These are phyloP conservation scores for Rhizopogon salebrosus DNA, from an alignment of 768 basidiomycete species.

Conservation along the genomic window DNA sequence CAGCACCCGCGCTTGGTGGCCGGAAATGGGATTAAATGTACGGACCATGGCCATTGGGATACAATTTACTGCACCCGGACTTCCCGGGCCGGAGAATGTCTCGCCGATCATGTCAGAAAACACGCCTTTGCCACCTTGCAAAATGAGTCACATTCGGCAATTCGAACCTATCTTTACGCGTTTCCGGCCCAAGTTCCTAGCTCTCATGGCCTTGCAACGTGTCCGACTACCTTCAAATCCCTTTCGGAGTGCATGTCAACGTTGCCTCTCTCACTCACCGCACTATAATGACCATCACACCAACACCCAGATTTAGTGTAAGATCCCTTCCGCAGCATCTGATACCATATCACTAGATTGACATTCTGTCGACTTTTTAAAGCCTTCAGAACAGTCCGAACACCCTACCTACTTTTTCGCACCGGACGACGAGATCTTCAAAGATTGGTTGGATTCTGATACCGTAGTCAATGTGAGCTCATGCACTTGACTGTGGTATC, in stretches of 20 bases:
- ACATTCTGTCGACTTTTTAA: not conserved
- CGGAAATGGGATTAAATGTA: no score
- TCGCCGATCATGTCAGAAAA: constrained; percentile 20
- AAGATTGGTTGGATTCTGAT: constrained; percentile 20
- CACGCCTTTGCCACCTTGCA: constrained; percentile 28
- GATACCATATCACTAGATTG: not conserved
- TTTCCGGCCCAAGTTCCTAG: not conserved
- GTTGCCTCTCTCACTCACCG: constrained; percentile 3
- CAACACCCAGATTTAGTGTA: constrained; percentile 7
- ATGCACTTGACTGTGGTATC: not conserved
- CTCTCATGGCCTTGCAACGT: constrained; percentile 5
- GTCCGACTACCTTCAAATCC: constrained; percentile 2
- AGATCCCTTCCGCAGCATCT: not conserved
- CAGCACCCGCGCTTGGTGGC: no score
- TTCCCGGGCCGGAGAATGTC: no score
- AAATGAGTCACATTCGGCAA: constrained; percentile 7
- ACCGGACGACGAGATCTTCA: constrained; percentile 10
- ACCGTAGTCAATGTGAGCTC: constrained; percentile 22
- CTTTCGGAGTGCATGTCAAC: constrained; percentile 1
- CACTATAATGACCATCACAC: constrained; percentile 5
- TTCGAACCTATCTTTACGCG: constrained; percentile 8
- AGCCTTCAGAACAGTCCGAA: constrained; percentile 7
- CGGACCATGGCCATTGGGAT: not conserved
- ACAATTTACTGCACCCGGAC: not conserved
- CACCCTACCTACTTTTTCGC: constrained; percentile 2